These are phyloP conservation scores for Aquilaria malaccensis DNA, from an alignment of 345 rosid genomes.

Conservation along the genomic window DNA sequence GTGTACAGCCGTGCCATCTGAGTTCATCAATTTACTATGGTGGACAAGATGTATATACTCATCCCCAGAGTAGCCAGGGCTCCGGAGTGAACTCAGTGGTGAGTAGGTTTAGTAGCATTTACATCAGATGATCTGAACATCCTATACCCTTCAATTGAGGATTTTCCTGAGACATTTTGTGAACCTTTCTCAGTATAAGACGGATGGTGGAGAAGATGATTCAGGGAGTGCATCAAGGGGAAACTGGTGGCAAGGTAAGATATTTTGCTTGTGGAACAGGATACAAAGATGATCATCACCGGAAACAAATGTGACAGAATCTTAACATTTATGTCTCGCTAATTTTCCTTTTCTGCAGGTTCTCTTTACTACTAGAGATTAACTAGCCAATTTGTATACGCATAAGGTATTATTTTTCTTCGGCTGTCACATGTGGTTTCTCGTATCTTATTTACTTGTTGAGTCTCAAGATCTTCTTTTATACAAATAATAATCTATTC, in stretches of 20 bases:
- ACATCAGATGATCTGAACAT: too few species aligned
- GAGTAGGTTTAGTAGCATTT: constrained; percentile 12
- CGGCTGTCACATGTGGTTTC: neutral
- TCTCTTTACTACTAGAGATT: constrained; percentile 48
- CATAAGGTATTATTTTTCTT: constrained; percentile 11
- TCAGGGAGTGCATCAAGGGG: constrained; percentile 77
- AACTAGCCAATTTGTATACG: constrained; percentile 9
- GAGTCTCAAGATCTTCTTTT: neutral
- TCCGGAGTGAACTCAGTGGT: constrained; percentile 45
- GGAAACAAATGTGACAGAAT: neutral
- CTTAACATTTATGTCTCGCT: neutral
- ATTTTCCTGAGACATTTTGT: constrained; percentile 6
- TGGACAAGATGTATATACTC: constrained; percentile 56
- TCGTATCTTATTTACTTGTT: neutral
- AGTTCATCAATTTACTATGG: constrained; percentile 87
- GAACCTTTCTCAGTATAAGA: constrained; percentile 33
- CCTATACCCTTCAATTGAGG: neutral
- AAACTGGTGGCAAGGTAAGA: constrained; percentile 95
- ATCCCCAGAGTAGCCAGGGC: constrained; percentile 32
- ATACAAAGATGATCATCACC: neutral
- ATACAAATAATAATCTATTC: neutral
- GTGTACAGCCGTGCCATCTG: constrained; percentile 58
- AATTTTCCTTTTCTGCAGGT: constrained; percentile 25
- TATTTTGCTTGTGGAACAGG: neutral
- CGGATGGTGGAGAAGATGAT: constrained; percentile 71